phyloP scores from a whole-genome alignment of 139 green algal species.

The Raphidocelis subcapitata region DNA sequence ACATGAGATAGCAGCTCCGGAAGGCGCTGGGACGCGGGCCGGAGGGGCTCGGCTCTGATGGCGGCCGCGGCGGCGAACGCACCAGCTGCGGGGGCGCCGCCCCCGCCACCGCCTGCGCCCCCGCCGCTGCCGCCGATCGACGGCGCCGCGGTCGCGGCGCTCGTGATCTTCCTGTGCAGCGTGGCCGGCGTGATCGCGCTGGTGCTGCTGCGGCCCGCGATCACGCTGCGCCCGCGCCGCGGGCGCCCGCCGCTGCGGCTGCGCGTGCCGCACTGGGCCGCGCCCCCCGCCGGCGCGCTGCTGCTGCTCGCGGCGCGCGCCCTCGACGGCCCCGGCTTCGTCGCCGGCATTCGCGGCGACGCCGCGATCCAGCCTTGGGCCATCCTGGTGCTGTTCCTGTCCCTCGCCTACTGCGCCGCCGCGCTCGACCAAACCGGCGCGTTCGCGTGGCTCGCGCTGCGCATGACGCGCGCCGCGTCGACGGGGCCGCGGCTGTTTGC shows the following conservation, averaged over 20 bases:
- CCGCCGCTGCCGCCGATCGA: too few species aligned
- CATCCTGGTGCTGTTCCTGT: conserved; percentile 39
- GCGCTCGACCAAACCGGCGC: conserved; percentile 41
- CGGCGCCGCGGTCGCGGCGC: conserved; percentile 29
- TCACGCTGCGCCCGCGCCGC: too few species aligned
- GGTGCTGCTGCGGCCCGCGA: too few species aligned
- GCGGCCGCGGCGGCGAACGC: too few species aligned
- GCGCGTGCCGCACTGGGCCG: conserved; percentile 15
- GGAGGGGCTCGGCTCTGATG: too few species aligned
- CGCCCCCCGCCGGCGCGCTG: conserved; percentile 25
- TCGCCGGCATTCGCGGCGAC: conserved; percentile 36
- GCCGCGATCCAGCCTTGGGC: conserved; percentile 44
- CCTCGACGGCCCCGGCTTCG: conserved; percentile 13
- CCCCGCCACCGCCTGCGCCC: too few species aligned
- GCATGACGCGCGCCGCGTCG: conserved; percentile 28
- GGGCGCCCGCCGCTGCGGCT: neutral
- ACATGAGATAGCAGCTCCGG: too few species aligned
- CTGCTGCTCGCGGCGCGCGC: conserved; percentile 29
- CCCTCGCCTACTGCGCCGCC: conserved; percentile 42
- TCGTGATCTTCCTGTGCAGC: conserved; percentile 35
- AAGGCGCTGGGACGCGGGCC: too few species aligned
- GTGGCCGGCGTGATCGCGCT: conserved; percentile 14
- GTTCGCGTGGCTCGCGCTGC: conserved; percentile 37
- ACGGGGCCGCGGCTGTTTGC: conserved; percentile 39
- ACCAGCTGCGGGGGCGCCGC: too few species aligned